Evolutionary conservation across 345 rosid genomes (phyloP), one percentile per base, ranked within the genome.

Genomic region (Arabidopsis suecica): DNA sequence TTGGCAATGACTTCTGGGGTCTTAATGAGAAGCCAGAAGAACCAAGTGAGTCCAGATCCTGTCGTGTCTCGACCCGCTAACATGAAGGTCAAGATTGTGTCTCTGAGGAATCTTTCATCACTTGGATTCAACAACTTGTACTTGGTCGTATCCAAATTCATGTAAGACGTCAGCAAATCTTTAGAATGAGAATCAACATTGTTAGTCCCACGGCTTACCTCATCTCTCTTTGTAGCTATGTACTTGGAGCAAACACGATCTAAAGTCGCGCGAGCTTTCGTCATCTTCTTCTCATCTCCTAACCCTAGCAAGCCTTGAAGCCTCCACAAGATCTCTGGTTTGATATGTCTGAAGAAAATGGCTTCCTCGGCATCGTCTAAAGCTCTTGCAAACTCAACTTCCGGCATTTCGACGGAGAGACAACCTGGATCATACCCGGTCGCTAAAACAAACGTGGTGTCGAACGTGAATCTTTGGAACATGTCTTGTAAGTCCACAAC

Each of bases 61-160:
- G 78, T 79, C 1, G 82, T 79, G 78, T 84, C 91, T 41, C 88
- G 56, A n/a, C 94, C 89, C 6, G 89, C 91, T 47, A 83, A 16
- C 82, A 87, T 55, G 76, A 89, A 78, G 61, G 71, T 84, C 57
- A 85, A 18, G 48, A 87, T 32, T 16, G 79, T 87, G 75, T 87
- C 94, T 70, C 85, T 84, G 4, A 89, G 40, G 71, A 84, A 87
- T 49, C 79, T 73, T n/a, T 84, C 83, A 9, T 72, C 82, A 50
- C 58, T 61, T 2, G 79, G 69, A 9, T 76, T 22, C 16, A 69
- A 58, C 10, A 77, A 10, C 49, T 77, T 69, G 66, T 57, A 77
- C 65, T 33, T 69, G 45, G 14, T 25, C 4, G 62, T 68, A 12
- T 78, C 71, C 32, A 67, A 68, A 25, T 66, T 72, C 57, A 87